phyloP scores from a whole-genome alignment of 352 stramenopile genomes.

The Phytophthora europaea region DNA sequence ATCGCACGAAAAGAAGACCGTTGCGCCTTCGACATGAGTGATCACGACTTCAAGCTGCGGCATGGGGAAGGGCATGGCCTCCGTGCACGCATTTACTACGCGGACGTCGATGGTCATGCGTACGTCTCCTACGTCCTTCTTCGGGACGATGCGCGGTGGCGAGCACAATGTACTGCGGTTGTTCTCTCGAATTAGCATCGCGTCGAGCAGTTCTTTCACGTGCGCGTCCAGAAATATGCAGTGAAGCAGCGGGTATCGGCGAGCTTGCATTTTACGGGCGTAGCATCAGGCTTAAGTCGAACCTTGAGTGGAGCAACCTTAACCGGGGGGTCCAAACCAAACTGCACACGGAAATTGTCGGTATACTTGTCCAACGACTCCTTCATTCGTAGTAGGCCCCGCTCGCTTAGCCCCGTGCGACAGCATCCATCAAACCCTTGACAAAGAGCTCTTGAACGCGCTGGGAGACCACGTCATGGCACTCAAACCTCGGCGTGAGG shows the following conservation, averaged over 20 bases:
- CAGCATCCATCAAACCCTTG: background rate
- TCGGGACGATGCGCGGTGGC: slow-evolving; percentile 25
- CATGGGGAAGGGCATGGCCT: slow-evolving; percentile 36
- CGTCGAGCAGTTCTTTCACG: background rate
- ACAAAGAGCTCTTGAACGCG: background rate
- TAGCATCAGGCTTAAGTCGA: background rate
- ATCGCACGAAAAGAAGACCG: slow-evolving; percentile 32
- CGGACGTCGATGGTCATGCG: slow-evolving; percentile 18
- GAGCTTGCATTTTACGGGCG: background rate
- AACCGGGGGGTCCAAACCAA: background rate
- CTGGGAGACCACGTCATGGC: background rate
- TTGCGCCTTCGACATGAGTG: slow-evolving; percentile 17
- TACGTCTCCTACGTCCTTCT: slow-evolving; percentile 22
- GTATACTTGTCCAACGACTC: background rate
- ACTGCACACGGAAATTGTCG: background rate
- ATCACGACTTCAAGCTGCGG: slow-evolving; percentile 31
- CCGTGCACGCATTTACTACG: slow-evolving; percentile 24
- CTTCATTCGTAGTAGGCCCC: background rate
- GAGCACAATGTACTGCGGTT: slow-evolving; percentile 15
- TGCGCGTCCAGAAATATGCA: background rate
- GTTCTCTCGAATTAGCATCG: background rate
- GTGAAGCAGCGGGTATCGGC: background rate
- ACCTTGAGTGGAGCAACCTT: background rate
- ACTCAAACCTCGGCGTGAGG: background rate
- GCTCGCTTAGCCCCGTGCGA: background rate